Percentiles rank a stretch among this genome's conserved stretches.
Conservation (phyloP, 2,329 filamentous ascomycete species). For the Ustilaginoidea virens region DNA sequence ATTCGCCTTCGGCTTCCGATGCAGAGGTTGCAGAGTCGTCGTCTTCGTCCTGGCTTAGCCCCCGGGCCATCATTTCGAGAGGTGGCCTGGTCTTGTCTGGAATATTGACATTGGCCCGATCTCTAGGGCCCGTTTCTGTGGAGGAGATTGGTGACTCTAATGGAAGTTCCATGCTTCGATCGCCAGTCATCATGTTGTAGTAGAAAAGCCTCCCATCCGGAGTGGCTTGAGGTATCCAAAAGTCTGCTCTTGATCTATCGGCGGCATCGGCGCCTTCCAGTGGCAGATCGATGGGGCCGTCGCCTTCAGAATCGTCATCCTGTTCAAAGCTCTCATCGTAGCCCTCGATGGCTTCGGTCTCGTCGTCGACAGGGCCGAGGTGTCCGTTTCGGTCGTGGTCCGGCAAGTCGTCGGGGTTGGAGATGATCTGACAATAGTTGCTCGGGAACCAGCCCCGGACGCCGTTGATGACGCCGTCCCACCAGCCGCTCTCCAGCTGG, state of each 20-base stretch:
- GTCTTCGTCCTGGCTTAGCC: constrained; percentile 69
- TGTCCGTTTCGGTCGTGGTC: constrained; percentile 42
- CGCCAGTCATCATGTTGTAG: constrained; percentile 94
- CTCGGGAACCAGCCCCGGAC: constrained; percentile 98
- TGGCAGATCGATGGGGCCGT: constrained; percentile 44
- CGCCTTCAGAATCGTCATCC: constrained; percentile 46
- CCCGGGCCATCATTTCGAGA: constrained; percentile 77
- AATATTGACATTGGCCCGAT: constrained; percentile 76
- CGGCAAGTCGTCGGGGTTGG: constrained; percentile 56
- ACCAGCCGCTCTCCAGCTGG: constrained; percentile 96
- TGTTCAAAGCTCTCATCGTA: constrained; percentile 56
- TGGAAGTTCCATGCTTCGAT: constrained; percentile 86
- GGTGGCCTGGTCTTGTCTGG: constrained; percentile 84
- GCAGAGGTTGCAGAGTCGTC: constrained; percentile 78
- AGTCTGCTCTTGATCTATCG: constrained; percentile 77
- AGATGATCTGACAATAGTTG: constrained; percentile 89
- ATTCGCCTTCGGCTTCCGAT: constrained; percentile 69
- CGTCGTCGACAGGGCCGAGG: constrained; percentile 41
- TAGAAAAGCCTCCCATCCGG: constrained; percentile 88
- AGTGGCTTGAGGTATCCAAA: constrained; percentile 97
- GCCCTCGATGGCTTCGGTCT: constrained; percentile 46
- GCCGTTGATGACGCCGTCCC: constrained; percentile 96
- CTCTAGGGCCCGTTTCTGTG: constrained; percentile 71
- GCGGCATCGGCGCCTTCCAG: constrained; percentile 47
- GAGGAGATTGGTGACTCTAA: constrained; percentile 74